These are phyloP conservation scores for Plectosphaerella cucumerina DNA, from an alignment of 2,329 filamentous ascomycete species.

Conservation along the genomic window DNA sequence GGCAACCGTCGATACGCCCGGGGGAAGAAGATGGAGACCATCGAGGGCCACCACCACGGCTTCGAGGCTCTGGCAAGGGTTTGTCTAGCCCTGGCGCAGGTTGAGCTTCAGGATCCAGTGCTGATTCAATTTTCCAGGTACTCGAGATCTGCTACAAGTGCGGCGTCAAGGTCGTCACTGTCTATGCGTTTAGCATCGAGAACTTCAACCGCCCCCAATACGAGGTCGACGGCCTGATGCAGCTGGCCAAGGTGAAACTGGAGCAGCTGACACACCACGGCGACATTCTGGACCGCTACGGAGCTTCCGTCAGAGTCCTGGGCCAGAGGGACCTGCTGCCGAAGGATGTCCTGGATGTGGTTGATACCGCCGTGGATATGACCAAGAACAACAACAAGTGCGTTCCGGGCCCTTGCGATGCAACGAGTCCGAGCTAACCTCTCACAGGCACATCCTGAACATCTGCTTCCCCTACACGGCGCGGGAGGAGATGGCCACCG, in stretches of 20 bases:
- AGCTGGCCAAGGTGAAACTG: conserved; percentile 93
- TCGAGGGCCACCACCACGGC: conserved; percentile 92
- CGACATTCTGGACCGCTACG: conserved; percentile 87
- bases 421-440: conserved; percentile 5
- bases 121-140: conserved; percentile 53
- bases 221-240: conserved; percentile 95
- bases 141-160: conserved; percentile 98
- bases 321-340: conserved; percentile 82
- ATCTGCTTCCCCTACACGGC: conserved; percentile 98
- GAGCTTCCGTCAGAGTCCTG: conserved; percentile 78
- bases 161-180: conserved; percentile 92
- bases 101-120: neutral
- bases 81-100: conserved; percentile 23
- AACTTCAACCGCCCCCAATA: conserved; percentile 97
- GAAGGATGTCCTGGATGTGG: conserved; percentile 81
- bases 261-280: conserved; percentile 90
- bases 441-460: conserved; percentile 61
- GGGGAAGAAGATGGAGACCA: conserved; percentile 87
- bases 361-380: conserved; percentile 80
- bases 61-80: conserved; percentile 92
- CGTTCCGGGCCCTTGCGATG: conserved; percentile 13
- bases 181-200: conserved; percentile 98
- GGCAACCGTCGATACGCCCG: conserved; percentile 92
- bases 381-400: conserved; percentile 83
- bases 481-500: conserved; percentile 88